phyloP scores from a whole-genome alignment of 768 basidiomycete species.

The Filobasidium floriforme region DNA sequence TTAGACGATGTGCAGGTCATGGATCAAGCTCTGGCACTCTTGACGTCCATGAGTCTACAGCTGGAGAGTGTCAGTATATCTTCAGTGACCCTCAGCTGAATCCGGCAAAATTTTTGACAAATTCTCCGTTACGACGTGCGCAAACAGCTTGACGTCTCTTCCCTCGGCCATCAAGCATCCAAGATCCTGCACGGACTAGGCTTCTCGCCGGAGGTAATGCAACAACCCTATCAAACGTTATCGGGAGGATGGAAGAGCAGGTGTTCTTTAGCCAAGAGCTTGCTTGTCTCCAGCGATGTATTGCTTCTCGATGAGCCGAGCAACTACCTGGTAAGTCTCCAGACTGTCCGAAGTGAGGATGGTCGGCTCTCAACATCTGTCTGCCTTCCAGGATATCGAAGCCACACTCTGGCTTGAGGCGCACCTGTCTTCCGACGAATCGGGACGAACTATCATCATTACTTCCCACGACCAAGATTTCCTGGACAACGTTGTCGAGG shows the following conservation, averaged over 20 bases:
- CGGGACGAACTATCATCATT: conserved; percentile 53
- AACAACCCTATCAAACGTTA: conserved; percentile 48
- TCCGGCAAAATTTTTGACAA: no score
- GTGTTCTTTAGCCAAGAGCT: conserved; percentile 55
- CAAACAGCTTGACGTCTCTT: conserved; percentile 30
- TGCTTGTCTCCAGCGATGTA: conserved; percentile 56
- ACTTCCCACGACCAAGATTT: conserved; percentile 64
- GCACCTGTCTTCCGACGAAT: conserved; percentile 46
- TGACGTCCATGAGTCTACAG: conserved; percentile 32
- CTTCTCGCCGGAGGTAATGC: conserved; percentile 49
- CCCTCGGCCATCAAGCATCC: conserved; percentile 47
- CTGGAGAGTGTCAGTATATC: conserved; percentile 38
- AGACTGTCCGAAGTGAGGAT: conserved; percentile 50
- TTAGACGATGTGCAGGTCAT: conserved; percentile 6
- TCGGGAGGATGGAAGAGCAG: conserved; percentile 64
- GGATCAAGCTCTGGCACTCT: conserved; percentile 29
- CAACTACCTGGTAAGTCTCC: conserved; percentile 50
- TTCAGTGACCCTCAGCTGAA: no score
- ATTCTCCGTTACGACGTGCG: no score
- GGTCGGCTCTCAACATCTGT: no score
- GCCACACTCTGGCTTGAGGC: conserved; percentile 45
- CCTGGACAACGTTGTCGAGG: conserved; percentile 55
- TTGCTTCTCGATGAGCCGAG: conserved; percentile 56
- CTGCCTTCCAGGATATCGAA: conserved; percentile 30
- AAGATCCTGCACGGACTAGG: conserved; percentile 57